Evolutionary conservation across 352 stramenopile species (phyloP).

Genomic region (Lagenidium sp.): DNA sequence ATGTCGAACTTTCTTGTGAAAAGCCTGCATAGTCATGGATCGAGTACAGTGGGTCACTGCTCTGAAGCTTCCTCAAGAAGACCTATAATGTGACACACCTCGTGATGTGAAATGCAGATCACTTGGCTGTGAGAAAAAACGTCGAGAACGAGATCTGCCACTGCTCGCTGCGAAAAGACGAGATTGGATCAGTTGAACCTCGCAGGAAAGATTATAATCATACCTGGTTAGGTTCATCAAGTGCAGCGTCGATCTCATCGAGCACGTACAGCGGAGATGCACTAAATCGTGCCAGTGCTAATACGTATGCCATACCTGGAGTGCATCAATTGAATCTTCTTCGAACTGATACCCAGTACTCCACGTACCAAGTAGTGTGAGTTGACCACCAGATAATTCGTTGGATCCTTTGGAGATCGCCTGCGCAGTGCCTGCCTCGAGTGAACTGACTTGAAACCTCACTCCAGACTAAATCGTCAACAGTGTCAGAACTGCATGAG

Average conservation of each 20-base stretch:
- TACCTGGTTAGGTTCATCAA: slow-evolving; percentile 37
- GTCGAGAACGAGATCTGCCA: slow-evolving; percentile 15
- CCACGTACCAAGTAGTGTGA: slow-evolving; percentile 23
- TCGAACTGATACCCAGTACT: too few relatives aligned
- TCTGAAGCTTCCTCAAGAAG: too few relatives aligned
- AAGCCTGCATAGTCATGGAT: slow-evolving; percentile 3
- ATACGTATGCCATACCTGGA: slow-evolving; percentile 30
- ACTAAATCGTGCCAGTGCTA: slow-evolving; percentile 25
- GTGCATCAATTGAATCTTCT: neutral
- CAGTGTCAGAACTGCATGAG: too few relatives aligned
- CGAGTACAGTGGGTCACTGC: too few relatives aligned
- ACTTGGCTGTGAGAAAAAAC: slow-evolving; percentile 28
- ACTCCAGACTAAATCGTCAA: too few relatives aligned
- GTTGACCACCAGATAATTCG: slow-evolving; percentile 29
- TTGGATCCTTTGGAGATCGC: slow-evolving; percentile 8
- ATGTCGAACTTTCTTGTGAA: slow-evolving; percentile 12
- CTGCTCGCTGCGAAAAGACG: slow-evolving; percentile 11
- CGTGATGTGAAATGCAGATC: slow-evolving; percentile 35
- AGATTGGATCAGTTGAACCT: neutral
- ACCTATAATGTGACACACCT: slow-evolving; percentile 7
- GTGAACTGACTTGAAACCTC: too few relatives aligned
- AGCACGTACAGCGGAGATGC: slow-evolving; percentile 29
- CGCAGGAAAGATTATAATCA: too few relatives aligned
- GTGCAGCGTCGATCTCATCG: slow-evolving; percentile 30
- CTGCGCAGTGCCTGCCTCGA: neutral